phyloP scores from a whole-genome alignment of 2,329 filamentous ascomycete species.

The Penicillium sp. region DNA sequence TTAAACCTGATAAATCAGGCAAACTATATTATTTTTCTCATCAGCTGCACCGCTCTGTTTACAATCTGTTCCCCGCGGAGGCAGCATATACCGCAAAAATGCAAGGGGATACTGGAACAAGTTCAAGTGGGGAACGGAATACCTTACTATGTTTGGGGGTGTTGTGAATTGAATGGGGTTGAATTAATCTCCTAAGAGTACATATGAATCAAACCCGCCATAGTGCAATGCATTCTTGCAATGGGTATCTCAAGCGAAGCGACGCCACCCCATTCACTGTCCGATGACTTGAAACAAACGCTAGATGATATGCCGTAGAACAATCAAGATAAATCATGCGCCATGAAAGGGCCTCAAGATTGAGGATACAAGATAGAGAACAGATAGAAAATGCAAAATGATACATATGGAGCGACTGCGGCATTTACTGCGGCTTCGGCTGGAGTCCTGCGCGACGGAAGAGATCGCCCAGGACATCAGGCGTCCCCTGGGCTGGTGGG shows the following conservation, averaged over 20 bases:
- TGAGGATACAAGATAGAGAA: background rate
- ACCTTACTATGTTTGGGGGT: background rate
- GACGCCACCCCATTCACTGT: conserved; percentile 5
- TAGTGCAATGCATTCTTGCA: conserved; percentile 7
- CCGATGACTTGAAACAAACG: background rate
- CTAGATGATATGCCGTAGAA: background rate
- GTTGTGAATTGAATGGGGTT: background rate
- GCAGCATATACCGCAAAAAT: background rate
- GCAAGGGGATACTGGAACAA: no score
- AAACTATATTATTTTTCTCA: no score
- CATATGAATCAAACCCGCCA: conserved; percentile 5
- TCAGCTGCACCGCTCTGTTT: no score
- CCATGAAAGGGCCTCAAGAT: background rate
- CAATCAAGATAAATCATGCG: conserved; percentile 8
- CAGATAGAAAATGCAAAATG: background rate
- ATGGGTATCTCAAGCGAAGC: conserved; percentile 26
- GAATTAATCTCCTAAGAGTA: background rate
- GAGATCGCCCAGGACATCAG: conserved; percentile 42
- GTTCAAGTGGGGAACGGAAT: no score
- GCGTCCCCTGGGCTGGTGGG: conserved; percentile 21
- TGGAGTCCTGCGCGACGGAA: conserved; percentile 44
- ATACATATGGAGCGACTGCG: background rate
- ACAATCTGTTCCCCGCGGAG: background rate
- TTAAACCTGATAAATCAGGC: no score
- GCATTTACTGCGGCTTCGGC: background rate